Evolutionary conservation across 371 early-diverging fungal genomes (phyloP).

Genomic region (Thermomucor indicae-seudaticae): DNA sequence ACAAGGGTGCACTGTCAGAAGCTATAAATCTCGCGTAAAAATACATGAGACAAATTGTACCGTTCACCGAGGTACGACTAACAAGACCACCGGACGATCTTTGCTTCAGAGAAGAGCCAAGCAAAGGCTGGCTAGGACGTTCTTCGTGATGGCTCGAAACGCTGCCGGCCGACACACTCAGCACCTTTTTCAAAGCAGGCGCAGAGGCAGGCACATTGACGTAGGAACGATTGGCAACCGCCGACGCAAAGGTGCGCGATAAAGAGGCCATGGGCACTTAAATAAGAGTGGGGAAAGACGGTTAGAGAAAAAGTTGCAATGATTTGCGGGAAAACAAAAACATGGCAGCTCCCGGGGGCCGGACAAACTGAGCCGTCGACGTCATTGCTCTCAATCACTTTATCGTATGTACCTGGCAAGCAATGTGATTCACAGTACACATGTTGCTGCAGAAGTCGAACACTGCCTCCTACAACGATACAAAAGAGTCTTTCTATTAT

Average conservation of each 20-base stretch:
- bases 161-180: conserved; percentile 23
- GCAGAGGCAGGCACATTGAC: conserved; percentile 41
- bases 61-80: conserved; percentile 20
- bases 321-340: conserved; percentile 6
- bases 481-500: too few species aligned
- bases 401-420: too few species aligned
- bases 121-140: conserved; percentile 29
- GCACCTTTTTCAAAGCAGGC: conserved; percentile 38
- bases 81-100: conserved; percentile 19
- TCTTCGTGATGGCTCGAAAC: conserved; percentile 27
- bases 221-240: conserved; percentile 42
- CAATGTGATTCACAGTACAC: too few species aligned
- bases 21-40: conserved; percentile 1
- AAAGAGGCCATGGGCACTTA: conserved; percentile 39
- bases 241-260: conserved; percentile 44
- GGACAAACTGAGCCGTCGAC: conserved; percentile 1
- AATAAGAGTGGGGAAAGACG: conserved; percentile 9
- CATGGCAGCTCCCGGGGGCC: background rate
- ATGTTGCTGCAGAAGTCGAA: too few species aligned
- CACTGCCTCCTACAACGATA: too few species aligned
- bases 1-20: background rate
- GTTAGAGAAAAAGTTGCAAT: conserved; percentile 9
- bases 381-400: too few species aligned
- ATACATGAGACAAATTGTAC: conserved; percentile 9
- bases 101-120: conserved; percentile 26